Conservation (phyloP, 805 yeast genomes). For the Lipomyces sp. region DNA sequence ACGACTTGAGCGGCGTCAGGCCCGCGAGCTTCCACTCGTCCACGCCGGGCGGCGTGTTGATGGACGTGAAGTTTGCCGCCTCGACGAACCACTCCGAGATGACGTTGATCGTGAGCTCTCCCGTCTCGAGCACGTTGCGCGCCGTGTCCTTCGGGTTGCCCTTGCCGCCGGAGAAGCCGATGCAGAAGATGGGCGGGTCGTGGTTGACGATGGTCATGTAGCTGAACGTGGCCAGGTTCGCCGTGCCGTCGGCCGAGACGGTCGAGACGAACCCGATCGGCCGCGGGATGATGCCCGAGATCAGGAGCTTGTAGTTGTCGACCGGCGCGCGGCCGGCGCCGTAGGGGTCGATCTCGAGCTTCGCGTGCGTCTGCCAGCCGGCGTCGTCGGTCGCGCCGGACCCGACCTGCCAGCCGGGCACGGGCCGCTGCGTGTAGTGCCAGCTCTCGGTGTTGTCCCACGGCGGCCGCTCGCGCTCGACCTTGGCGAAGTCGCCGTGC, state of each 20-base stretch:
- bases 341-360: slow-evolving; percentile 50
- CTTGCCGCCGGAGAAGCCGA: slow-evolving; percentile 45
- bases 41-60: slow-evolving; percentile 47
- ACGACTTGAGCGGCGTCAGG: slow-evolving; percentile 47
- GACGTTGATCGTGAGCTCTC: slow-evolving; percentile 55
- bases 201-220: slow-evolving; percentile 47
- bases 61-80: slow-evolving; percentile 55
- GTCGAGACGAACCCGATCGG: slow-evolving; percentile 61
- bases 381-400: slow-evolving; percentile 46
- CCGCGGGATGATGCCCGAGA: slow-evolving; percentile 54
- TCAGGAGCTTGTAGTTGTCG: slow-evolving; percentile 51
- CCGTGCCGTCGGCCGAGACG: slow-evolving; percentile 42
- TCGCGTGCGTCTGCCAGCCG: slow-evolving; percentile 48
- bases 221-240: slow-evolving; percentile 59
- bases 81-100: slow-evolving; percentile 63
- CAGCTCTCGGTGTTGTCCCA: too few relatives aligned
- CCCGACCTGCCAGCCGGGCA: slow-evolving; percentile 48
- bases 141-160: slow-evolving; percentile 47
- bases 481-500: too few relatives aligned
- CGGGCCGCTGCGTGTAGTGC: neutral
- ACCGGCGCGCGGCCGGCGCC: slow-evolving; percentile 42
- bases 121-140: slow-evolving; percentile 48
- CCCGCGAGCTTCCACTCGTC: slow-evolving; percentile 57
- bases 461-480: too few relatives aligned
- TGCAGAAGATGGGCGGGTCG: slow-evolving; percentile 58